Evolutionary conservation across 148 eudicot genomes (phyloP).

Genomic region (Rhododendron vialii): DNA sequence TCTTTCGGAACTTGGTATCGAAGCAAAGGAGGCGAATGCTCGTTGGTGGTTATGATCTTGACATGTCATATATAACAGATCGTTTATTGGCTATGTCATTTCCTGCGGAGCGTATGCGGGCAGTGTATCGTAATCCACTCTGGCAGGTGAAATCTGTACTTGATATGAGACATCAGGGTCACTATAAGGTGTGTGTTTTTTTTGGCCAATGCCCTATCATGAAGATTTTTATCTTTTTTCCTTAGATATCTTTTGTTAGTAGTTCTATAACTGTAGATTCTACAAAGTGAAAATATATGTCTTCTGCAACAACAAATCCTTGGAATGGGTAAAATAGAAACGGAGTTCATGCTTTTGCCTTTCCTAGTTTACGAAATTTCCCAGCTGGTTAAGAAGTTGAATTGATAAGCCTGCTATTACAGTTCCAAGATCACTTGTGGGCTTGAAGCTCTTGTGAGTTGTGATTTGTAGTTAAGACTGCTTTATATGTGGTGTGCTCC

Average conservation of each 20-base stretch:
- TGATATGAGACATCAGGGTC: constrained; percentile 50
- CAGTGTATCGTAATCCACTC: constrained; percentile 63
- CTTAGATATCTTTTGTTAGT: not conserved
- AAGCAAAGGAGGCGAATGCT: constrained; percentile 57
- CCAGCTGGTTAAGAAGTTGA: not conserved
- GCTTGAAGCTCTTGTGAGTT: not conserved
- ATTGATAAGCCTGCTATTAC: not conserved
- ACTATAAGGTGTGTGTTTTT: constrained; percentile 38
- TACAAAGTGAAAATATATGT: not conserved
- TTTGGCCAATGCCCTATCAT: not conserved
- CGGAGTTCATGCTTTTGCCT: not conserved
- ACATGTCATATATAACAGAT: constrained; percentile 60
- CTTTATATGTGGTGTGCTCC: not conserved
- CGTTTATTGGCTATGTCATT: constrained; percentile 65
- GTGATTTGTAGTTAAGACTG: not conserved
- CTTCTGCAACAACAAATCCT: not conserved
- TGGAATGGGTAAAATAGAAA: not conserved
- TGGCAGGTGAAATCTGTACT: constrained; percentile 67
- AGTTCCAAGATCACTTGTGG: too few species aligned
- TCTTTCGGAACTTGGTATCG: constrained; percentile 52
- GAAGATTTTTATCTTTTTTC: not conserved
- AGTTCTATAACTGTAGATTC: not conserved
- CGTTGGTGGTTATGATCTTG: constrained; percentile 66
- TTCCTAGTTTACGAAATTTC: not conserved
- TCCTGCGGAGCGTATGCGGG: constrained; percentile 57